Evolutionary conservation across 331 rosid species (phyloP).

Genomic region (Acacia pycnantha): DNA sequence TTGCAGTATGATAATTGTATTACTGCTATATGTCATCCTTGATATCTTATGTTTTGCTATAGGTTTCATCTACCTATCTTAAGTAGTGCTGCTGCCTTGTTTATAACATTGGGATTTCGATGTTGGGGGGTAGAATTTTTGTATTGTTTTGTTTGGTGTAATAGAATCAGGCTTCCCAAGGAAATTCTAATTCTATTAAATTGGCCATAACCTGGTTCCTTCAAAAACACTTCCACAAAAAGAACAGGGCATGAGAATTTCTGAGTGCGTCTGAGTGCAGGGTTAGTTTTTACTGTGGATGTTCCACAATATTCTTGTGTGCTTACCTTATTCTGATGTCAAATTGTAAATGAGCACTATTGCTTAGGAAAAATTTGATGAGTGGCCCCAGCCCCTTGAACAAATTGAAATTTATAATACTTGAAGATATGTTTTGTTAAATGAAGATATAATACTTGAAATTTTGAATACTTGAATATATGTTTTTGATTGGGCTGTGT

Average conservation of each 20-base stretch:
- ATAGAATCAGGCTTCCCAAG: no score
- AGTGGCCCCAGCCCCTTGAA: background rate
- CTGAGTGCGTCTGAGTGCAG: background rate
- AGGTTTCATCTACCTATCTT: no score
- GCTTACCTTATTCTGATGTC: no score
- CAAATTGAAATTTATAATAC: background rate
- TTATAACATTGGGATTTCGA: no score
- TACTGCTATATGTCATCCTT: no score
- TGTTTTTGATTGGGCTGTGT: background rate
- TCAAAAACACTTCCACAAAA: background rate
- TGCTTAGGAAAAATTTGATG: background rate
- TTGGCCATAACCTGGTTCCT: background rate
- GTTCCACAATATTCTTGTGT: background rate
- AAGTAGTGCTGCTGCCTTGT: no score
- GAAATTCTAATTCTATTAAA: background rate
- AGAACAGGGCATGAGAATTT: conserved; percentile 29
- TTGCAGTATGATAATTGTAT: no score
- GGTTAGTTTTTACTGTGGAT: background rate
- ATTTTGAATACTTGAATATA: no score
- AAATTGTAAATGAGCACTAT: background rate
- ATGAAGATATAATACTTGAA: background rate
- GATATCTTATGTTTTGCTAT: no score
- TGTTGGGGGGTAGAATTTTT: no score
- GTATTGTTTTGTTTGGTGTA: no score
- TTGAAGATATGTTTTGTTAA: background rate